Evolutionary conservation across 2,329 filamentous ascomycete genomes (phyloP).

Genomic region (Neofusicoccum laricinum): DNA sequence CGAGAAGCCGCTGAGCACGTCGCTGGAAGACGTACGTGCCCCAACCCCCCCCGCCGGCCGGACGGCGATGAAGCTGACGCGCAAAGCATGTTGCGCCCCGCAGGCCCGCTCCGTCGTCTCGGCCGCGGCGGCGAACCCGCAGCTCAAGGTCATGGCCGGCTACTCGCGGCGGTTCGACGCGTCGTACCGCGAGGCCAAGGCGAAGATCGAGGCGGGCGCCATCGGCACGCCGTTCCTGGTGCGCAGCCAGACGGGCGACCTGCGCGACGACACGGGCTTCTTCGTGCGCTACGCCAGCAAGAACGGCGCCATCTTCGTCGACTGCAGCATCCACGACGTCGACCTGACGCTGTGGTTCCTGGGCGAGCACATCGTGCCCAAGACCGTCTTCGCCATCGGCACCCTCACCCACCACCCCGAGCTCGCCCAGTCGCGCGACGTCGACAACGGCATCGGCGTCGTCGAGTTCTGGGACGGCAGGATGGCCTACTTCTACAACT

Average conservation of each 20-base stretch:
- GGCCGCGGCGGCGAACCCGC: constrained; percentile 32
- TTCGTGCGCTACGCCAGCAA: constrained; percentile 42
- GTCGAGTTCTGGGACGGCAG: constrained; percentile 45
- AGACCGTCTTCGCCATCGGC: constrained; percentile 37
- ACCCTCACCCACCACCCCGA: constrained; percentile 36
- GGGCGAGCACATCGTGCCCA: constrained; percentile 34
- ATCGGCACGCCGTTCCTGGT: constrained; percentile 42
- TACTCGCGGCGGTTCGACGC: constrained; percentile 47
- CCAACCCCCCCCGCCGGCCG: too few species aligned
- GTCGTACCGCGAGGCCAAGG: constrained; percentile 17
- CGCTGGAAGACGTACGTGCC: constrained; percentile 28
- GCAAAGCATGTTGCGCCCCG: too few species aligned
- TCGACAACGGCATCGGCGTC: constrained; percentile 44
- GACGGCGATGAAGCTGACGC: too few species aligned
- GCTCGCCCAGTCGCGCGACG: constrained; percentile 38
- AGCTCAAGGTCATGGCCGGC: constrained; percentile 44
- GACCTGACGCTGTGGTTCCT: constrained; percentile 44
- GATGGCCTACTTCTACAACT: constrained; percentile 45
- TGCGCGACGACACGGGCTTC: constrained; percentile 36
- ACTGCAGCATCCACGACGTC: constrained; percentile 45
- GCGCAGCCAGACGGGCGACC: constrained; percentile 44
- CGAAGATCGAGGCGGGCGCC: constrained; percentile 24
- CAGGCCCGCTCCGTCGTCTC: constrained; percentile 31
- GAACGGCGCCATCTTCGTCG: constrained; percentile 46
- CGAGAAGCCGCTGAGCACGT: constrained; percentile 39